Conservation (phyloP, 768 basidiomycete species). For the Leccinum barrowsii region DNA sequence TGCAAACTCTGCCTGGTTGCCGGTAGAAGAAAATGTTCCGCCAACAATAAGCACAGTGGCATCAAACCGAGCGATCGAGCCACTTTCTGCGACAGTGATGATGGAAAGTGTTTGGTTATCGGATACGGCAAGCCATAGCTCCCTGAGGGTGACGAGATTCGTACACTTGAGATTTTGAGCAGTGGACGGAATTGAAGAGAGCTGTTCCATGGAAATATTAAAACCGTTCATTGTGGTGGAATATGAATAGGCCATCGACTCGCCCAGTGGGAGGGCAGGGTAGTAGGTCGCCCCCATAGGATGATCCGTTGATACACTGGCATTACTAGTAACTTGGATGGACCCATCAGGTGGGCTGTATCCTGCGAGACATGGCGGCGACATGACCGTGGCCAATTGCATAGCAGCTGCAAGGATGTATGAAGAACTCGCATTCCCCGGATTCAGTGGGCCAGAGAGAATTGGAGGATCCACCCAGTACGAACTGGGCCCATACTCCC, state of each 20-base stretch:
- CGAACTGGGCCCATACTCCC: not conserved
- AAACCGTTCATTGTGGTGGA: not conserved
- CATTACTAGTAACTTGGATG: not conserved
- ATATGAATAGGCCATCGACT: not conserved
- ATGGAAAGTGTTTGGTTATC: not conserved
- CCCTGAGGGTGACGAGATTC: too few species aligned
- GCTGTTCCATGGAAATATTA: conserved; percentile 1
- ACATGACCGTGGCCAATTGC: not conserved
- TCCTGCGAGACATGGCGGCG: not conserved
- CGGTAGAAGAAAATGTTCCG: not conserved
- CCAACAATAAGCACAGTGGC: not conserved
- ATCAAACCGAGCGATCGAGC: not conserved
- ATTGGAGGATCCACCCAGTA: not conserved
- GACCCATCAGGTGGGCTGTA: not conserved
- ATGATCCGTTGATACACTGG: too few species aligned
- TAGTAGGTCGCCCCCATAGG: not conserved
- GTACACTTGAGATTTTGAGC: not conserved
- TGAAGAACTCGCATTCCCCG: not conserved
- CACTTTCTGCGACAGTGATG: not conserved
- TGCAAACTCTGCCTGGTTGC: not conserved
- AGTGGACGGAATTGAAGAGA: not conserved
- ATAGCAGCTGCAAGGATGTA: not conserved
- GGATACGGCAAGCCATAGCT: not conserved
- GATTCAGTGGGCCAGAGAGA: not conserved
- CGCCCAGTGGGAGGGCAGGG: not conserved